A percentile compares a stretch with the other conserved stretches of the same genome.
phyloP scores from a whole-genome alignment of 169 alveolate species.

The Eimeria maxima region DNA sequence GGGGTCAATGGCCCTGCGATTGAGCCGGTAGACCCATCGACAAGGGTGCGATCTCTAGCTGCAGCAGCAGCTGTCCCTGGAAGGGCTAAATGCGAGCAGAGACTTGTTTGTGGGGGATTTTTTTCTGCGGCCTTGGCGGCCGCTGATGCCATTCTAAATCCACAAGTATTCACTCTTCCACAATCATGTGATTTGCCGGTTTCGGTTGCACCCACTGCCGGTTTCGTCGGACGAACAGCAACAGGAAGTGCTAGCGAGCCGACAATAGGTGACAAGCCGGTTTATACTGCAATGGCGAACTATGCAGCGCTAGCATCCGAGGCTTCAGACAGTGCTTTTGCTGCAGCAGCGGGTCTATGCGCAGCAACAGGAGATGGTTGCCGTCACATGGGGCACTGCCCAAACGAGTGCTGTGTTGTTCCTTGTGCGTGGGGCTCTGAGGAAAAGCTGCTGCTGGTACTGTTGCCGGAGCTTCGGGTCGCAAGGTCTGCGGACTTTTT shows the following conservation, averaged over 20 bases:
- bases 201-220: not conserved
- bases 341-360: constrained; percentile 78
- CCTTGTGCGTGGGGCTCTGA: constrained; percentile 74
- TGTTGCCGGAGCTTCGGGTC: constrained; percentile 42
- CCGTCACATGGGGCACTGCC: constrained; percentile 51
- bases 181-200: constrained; percentile 6
- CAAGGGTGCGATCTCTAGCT: not conserved
- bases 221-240: not conserved
- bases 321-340: constrained; percentile 9
- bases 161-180: not conserved
- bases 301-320: constrained; percentile 39
- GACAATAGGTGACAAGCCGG: not conserved
- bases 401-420: constrained; percentile 54
- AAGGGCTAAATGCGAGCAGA: constrained; percentile 10
- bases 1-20: constrained; percentile 2
- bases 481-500: constrained; percentile 52
- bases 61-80: constrained; percentile 20
- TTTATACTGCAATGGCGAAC: not conserved
- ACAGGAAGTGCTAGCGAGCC: not conserved
- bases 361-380: constrained; percentile 47
- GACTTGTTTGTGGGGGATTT: constrained; percentile 1
- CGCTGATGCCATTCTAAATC: constrained; percentile 20
- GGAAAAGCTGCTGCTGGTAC: constrained; percentile 42
- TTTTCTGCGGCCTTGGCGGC: constrained; percentile 53
- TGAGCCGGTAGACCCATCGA: not conserved